These are phyloP conservation scores for Lomentospora prolificans DNA, from an alignment of 2,329 filamentous ascomycete species.

Conservation along the genomic window DNA sequence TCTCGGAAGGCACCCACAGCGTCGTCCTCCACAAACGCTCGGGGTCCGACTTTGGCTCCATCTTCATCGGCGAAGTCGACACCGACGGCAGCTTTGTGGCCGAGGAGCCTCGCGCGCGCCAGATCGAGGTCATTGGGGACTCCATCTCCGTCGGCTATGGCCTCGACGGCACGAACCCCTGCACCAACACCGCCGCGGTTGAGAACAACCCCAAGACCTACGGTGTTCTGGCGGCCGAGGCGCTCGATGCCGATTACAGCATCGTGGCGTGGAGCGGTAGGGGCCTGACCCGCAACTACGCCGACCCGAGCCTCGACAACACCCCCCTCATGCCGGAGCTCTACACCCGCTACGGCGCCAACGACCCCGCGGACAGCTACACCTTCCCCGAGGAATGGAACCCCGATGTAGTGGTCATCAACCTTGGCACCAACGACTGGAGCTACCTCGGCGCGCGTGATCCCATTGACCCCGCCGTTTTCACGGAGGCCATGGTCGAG, in stretches of 20 bases:
- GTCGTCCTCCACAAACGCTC: conserved; percentile 28
- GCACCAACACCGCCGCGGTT: conserved; percentile 26
- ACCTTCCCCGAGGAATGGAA: conserved; percentile 21
- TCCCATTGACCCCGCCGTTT: conserved; percentile 18
- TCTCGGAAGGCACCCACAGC: conserved; percentile 23
- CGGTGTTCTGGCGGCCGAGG: conserved; percentile 29
- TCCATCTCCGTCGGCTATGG: conserved; percentile 35
- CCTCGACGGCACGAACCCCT: conserved; percentile 28
- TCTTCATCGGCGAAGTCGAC: conserved; percentile 11
- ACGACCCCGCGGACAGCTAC: conserved; percentile 27
- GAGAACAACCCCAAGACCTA: conserved; percentile 31
- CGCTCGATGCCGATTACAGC: conserved; percentile 30
- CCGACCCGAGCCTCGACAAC: conserved; percentile 18
- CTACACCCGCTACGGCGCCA: conserved; percentile 31
- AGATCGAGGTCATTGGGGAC: conserved; percentile 34
- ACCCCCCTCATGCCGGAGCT: conserved; percentile 27
- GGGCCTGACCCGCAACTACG: conserved; percentile 30
- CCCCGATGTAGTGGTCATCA: conserved; percentile 29
- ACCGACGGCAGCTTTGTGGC: conserved; percentile 19
- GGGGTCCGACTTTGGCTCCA: conserved; percentile 22
- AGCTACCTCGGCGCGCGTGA: conserved; percentile 22
- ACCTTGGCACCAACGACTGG: conserved; percentile 34
- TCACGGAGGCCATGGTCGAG: conserved; percentile 19
- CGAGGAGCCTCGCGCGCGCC: conserved; percentile 17
- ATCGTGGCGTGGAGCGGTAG: conserved; percentile 35